phyloP scores from a whole-genome alignment of 768 basidiomycete species.

The Rhodotorula babjevae region DNA sequence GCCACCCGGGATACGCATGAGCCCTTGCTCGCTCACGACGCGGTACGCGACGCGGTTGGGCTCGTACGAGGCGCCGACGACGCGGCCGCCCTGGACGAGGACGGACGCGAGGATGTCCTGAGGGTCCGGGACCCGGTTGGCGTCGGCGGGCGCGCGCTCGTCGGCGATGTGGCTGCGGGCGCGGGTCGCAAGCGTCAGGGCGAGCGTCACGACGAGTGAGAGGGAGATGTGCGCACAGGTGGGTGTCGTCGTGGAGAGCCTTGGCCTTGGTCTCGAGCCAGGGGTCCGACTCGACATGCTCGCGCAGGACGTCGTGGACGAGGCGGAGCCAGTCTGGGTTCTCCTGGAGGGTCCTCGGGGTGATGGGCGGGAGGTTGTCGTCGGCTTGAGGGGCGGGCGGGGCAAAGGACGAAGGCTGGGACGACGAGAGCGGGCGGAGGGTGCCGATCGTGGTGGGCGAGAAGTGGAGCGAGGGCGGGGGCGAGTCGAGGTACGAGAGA shows the following conservation, averaged over 20 bases:
- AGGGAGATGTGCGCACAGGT: constrained; percentile 6
- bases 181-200: no score
- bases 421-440: constrained; percentile 3
- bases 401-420: background rate
- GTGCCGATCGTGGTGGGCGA: constrained; percentile 36
- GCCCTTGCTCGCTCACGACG: constrained; percentile 25
- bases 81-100: constrained; percentile 14
- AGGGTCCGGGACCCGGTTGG: constrained; percentile 28
- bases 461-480: constrained; percentile 26
- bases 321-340: constrained; percentile 21
- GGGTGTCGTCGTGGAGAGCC: constrained; percentile 19
- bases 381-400: background rate
- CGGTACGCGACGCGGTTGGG: constrained; percentile 25
- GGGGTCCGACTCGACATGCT: background rate
- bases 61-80: constrained; percentile 19
- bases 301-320: constrained; percentile 31
- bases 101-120: constrained; percentile 37
- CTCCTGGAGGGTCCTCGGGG: constrained; percentile 27
- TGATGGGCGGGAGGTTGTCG: background rate
- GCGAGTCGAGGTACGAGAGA: constrained; percentile 30
- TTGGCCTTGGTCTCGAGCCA: constrained; percentile 26
- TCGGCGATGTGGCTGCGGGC: constrained; percentile 29
- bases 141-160: constrained; percentile 28
- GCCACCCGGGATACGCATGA: constrained; percentile 10
- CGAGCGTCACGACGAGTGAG: no score